Conservation (phyloP, 2,329 filamentous ascomycete species). For the Calonectria pseudoreteaudii region DNA sequence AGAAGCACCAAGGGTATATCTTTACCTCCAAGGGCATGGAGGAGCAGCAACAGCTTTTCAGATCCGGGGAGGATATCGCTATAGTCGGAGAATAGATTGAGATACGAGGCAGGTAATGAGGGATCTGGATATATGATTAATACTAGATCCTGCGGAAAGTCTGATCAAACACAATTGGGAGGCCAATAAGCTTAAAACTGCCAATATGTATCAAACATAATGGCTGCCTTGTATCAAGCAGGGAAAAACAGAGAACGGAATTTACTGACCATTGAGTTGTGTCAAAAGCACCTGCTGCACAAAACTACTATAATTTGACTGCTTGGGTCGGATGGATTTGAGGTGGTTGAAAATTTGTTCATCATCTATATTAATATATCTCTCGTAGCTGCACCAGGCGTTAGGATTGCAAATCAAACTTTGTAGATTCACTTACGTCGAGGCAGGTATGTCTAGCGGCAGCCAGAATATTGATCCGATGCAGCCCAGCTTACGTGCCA, state of each 20-base stretch:
- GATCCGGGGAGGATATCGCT: constrained; percentile 39
- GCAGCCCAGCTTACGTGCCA: constrained; percentile 44
- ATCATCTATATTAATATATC: constrained; percentile 50
- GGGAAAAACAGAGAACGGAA: neutral
- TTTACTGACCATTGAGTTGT: constrained; percentile 31
- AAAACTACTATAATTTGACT: constrained; percentile 32
- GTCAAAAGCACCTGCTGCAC: constrained; percentile 39
- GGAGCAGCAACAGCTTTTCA: constrained; percentile 41
- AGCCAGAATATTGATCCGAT: constrained; percentile 49
- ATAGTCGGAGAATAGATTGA: constrained; percentile 42
- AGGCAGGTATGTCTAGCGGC: constrained; percentile 46
- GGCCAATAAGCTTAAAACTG: neutral
- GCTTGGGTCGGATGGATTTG: constrained; percentile 27
- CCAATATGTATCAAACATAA: neutral
- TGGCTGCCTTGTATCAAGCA: neutral
- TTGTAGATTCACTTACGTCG: constrained; percentile 42
- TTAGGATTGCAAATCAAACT: neutral
- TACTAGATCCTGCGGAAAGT: neutral
- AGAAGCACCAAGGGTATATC: constrained; percentile 41
- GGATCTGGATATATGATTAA: constrained; percentile 16
- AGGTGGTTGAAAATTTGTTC: constrained; percentile 46
- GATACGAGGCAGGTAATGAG: constrained; percentile 28
- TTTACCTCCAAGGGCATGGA: constrained; percentile 37
- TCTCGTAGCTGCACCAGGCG: constrained; percentile 43
- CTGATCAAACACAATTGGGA: neutral